phyloP scores from a whole-genome alignment of 1,284 basidiomycete species.

The Paramarasmius palmivorus region DNA sequence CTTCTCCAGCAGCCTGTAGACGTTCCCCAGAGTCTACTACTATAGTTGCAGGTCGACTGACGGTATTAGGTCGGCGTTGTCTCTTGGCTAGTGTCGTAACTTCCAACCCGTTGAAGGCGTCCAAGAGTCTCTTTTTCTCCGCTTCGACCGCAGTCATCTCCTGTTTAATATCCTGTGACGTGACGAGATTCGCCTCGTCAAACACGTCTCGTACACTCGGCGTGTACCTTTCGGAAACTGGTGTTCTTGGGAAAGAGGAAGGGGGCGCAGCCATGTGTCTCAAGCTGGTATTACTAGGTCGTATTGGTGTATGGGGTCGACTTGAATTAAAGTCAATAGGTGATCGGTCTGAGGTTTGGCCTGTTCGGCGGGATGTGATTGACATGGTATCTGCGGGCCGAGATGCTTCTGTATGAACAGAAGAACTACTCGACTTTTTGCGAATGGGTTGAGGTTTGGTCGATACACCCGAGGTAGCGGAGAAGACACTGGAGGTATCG shows the following conservation, averaged over 20 bases:
- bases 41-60: slow-evolving; percentile 4
- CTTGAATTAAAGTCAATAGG: slow-evolving; percentile 23
- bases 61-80: slow-evolving; percentile 38
- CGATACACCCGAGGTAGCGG: slow-evolving; percentile 42
- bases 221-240: slow-evolving; percentile 28
- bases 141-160: slow-evolving; percentile 69
- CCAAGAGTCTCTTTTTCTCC: slow-evolving; percentile 65
- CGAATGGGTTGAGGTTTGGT: slow-evolving; percentile 29
- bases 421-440: slow-evolving; percentile 51
- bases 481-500: slow-evolving; percentile 57
- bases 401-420: slow-evolving; percentile 44
- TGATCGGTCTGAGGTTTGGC: slow-evolving; percentile 27
- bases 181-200: slow-evolving; percentile 55
- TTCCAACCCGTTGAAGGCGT: slow-evolving; percentile 76
- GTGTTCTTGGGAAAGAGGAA: slow-evolving; percentile 50
- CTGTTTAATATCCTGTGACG: slow-evolving; percentile 59
- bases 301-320: slow-evolving; percentile 29
- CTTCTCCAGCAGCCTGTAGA: slow-evolving; percentile 25
- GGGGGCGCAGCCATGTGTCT: slow-evolving; percentile 51
- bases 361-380: slow-evolving; percentile 38
- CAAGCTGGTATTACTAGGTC: slow-evolving; percentile 34
- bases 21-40: slow-evolving; percentile 6
- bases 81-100: slow-evolving; percentile 61
- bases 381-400: slow-evolving; percentile 43
- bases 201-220: slow-evolving; percentile 41